Evolutionary conservation across 148 eudicot species (phyloP).

Genomic region (Amaranthus hypochondriacus): DNA sequence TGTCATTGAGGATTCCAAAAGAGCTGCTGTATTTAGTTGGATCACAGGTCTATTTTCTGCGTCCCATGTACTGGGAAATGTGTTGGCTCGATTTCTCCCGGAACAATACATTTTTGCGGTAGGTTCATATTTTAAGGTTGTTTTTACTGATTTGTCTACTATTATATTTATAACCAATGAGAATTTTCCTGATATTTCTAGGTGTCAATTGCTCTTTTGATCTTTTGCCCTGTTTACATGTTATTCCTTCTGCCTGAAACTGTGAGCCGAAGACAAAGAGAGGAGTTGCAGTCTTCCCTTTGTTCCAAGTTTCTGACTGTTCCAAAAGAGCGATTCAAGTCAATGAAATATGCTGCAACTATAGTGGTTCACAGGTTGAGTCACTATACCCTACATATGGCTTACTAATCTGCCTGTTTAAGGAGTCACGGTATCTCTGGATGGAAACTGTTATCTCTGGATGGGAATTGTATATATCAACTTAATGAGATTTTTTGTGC

Average conservation of each 20-base stretch:
- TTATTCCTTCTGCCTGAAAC: constrained; percentile 59
- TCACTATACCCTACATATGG: neutral
- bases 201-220: constrained; percentile 75
- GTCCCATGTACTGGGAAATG: constrained; percentile 72
- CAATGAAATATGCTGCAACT: constrained; percentile 61
- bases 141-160: neutral
- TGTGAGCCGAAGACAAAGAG: constrained; percentile 35
- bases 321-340: constrained; percentile 42
- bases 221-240: constrained; percentile 64
- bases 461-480: neutral
- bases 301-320: constrained; percentile 33
- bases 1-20: constrained; percentile 50
- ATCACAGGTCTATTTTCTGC: constrained; percentile 78
- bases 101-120: constrained; percentile 65
- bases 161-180: neutral
- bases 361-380: constrained; percentile 60
- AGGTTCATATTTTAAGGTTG: constrained; percentile 16
- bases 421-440: neutral
- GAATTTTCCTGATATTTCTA: constrained; percentile 12
- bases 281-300: constrained; percentile 27
- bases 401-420: neutral
- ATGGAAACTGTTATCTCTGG: neutral
- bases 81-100: constrained; percentile 78
- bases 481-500: neutral
- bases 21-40: constrained; percentile 82